Conservation (phyloP, 495 filamentous ascomycete species). For the Cryomyces minteri region DNA sequence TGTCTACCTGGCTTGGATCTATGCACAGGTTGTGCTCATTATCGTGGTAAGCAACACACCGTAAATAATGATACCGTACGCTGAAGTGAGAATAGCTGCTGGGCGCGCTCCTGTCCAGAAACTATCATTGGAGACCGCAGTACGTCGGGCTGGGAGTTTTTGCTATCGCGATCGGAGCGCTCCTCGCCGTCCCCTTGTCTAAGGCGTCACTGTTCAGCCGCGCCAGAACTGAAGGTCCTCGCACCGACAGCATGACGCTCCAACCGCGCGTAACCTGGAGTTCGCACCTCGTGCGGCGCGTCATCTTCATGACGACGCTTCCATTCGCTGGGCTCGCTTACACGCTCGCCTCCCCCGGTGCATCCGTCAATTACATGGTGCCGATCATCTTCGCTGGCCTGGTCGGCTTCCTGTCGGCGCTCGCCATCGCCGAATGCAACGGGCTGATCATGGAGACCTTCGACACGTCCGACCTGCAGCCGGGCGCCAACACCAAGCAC, state of each 20-base stretch:
- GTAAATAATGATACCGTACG: too few species aligned
- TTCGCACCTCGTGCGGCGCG: constrained; percentile 45
- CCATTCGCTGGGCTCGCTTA: constrained; percentile 47
- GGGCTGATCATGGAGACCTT: constrained; percentile 67
- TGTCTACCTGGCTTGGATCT: constrained; percentile 57
- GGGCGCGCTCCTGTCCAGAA: constrained; percentile 41
- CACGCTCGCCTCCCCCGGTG: constrained; percentile 41
- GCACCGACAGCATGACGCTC: constrained; percentile 40
- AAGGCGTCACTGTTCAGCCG: constrained; percentile 48
- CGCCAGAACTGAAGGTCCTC: constrained; percentile 31
- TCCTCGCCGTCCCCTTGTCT: constrained; percentile 50
- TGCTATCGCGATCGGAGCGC: constrained; percentile 43
- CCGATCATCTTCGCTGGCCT: constrained; percentile 48
- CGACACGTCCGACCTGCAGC: constrained; percentile 55
- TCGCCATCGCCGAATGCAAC: constrained; percentile 58
- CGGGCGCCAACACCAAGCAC: constrained; percentile 37
- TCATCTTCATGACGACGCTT: constrained; percentile 44
- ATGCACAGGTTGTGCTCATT: constrained; percentile 49
- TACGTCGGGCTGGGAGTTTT: constrained; percentile 43
- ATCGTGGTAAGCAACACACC: constrained; percentile 29
- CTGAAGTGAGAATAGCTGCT: constrained; percentile 29
- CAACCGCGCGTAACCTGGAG: constrained; percentile 40
- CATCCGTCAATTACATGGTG: constrained; percentile 33
- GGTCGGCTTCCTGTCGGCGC: constrained; percentile 47
- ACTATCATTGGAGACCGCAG: constrained; percentile 40